Percentiles rank a stretch among this genome's conserved stretches.
Evolutionary conservation across 2,329 filamentous ascomycete species (phyloP).

Genomic region (Dryadomyces sulphureus): DNA sequence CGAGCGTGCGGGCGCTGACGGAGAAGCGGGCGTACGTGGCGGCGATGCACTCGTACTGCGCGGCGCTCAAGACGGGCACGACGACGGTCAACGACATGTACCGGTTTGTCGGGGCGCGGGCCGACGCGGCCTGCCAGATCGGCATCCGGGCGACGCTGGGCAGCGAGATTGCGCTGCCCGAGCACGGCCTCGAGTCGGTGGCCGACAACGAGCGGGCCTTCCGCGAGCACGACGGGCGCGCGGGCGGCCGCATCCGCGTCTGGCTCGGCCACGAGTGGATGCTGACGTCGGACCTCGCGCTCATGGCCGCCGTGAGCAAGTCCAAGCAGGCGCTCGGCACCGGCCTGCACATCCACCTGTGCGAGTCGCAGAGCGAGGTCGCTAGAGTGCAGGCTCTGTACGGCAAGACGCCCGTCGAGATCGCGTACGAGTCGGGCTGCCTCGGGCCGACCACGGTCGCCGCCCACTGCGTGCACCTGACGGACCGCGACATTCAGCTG

Average conservation of each 20-base stretch:
- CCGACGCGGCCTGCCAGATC: not conserved
- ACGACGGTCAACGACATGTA: conserved; percentile 6
- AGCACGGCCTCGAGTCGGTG: conserved; percentile 2
- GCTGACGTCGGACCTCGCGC: conserved; percentile 3
- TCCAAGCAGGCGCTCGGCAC: conserved; percentile 1
- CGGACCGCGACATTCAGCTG: conserved; percentile 1
- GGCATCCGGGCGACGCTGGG: conserved; percentile 4
- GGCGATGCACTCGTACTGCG: conserved; percentile 3
- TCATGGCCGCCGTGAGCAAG: not conserved
- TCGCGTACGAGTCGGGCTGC: conserved; percentile 1
- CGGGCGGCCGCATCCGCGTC: not conserved
- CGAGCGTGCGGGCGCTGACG: conserved; percentile 1
- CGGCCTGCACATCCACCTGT: conserved; percentile 3
- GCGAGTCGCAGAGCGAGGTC: conserved; percentile 4
- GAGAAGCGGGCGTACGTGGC: not conserved
- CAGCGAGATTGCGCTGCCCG: conserved; percentile 1
- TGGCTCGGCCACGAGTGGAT: conserved; percentile 5
- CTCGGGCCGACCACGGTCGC: conserved; percentile 3
- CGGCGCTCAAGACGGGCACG: conserved; percentile 3
- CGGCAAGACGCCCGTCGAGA: conserved; percentile 1
- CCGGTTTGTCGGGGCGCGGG: conserved; percentile 1
- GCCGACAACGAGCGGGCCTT: conserved; percentile 2
- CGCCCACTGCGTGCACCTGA: conserved; percentile 3
- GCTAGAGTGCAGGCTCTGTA: not conserved
- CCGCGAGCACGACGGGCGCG: not conserved